phyloP scores from a whole-genome alignment of 2,329 filamentous ascomycete genomes.

The Celoporthe dispersa region DNA sequence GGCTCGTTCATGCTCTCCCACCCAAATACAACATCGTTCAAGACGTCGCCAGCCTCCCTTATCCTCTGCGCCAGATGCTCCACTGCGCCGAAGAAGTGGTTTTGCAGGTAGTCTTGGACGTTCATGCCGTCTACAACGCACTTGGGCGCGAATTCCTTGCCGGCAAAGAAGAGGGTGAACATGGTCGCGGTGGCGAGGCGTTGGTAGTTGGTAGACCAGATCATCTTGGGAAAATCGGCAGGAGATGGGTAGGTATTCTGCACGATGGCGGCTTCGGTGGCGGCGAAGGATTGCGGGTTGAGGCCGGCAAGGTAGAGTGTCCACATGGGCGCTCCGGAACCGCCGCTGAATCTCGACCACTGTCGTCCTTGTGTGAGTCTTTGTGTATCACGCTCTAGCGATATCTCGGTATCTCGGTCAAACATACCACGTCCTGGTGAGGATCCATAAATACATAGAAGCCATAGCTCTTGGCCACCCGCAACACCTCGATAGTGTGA shows the following conservation, averaged over 20 bases:
- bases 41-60: slow-evolving; percentile 85
- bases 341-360: slow-evolving; percentile 95
- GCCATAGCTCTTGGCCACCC: slow-evolving; percentile 84
- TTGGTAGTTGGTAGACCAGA: slow-evolving; percentile 97
- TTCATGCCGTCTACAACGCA: slow-evolving; percentile 94
- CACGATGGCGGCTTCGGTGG: slow-evolving; percentile 89
- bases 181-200: slow-evolving; percentile 86
- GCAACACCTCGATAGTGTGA: slow-evolving; percentile 84
- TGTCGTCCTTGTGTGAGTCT: slow-evolving; percentile 38
- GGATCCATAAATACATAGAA: slow-evolving; percentile 99
- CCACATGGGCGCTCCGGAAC: slow-evolving; percentile 97
- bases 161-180: slow-evolving; percentile 93
- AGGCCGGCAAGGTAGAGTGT: slow-evolving; percentile 93
- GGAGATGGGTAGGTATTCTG: slow-evolving; percentile 92
- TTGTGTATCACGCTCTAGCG: background rate
- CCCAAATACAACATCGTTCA: slow-evolving; percentile 85
- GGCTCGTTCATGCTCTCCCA: slow-evolving; percentile 98
- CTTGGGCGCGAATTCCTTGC: slow-evolving; percentile 90
- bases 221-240: slow-evolving; percentile 93
- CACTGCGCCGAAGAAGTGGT: slow-evolving; percentile 81
- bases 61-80: slow-evolving; percentile 82
- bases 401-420: background rate
- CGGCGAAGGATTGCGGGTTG: slow-evolving; percentile 82
- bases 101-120: slow-evolving; percentile 92
- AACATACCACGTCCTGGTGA: slow-evolving; percentile 89